Conservation (phyloP, 2,329 filamentous ascomycete genomes). For the Stagonosporopsis tanaceti region DNA sequence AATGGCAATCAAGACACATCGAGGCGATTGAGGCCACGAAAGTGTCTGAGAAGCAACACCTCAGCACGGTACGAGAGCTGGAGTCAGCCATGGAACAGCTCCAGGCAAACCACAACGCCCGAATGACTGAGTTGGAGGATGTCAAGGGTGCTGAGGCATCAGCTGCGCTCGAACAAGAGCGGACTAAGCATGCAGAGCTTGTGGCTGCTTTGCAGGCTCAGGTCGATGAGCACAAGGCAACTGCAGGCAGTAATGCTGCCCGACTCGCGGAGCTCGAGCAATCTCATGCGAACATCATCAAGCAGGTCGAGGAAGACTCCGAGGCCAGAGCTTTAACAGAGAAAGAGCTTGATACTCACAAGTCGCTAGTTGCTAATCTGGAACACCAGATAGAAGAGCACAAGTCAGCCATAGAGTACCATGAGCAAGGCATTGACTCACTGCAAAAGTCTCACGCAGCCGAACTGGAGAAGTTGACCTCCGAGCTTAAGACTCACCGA, state of each 20-base stretch:
- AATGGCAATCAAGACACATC: slow-evolving; percentile 81
- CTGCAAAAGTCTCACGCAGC: slow-evolving; percentile 63
- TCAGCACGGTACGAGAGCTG: slow-evolving; percentile 75
- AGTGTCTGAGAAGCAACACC: slow-evolving; percentile 75
- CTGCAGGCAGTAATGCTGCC: slow-evolving; percentile 72
- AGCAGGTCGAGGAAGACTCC: slow-evolving; percentile 72
- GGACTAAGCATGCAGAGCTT: slow-evolving; percentile 58
- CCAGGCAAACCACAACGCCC: slow-evolving; percentile 44
- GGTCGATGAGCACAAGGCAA: slow-evolving; percentile 80
- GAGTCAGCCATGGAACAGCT: slow-evolving; percentile 64
- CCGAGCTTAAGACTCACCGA: slow-evolving; percentile 44
- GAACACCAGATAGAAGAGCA: slow-evolving; percentile 65
- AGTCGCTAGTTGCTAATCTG: slow-evolving; percentile 61
- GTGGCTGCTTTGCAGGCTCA: slow-evolving; percentile 71
- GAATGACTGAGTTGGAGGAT: slow-evolving; percentile 42
- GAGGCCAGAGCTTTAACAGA: slow-evolving; percentile 65
- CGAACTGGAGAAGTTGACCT: slow-evolving; percentile 60
- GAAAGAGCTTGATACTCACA: slow-evolving; percentile 61
- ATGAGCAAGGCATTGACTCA: slow-evolving; percentile 62
- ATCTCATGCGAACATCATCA: slow-evolving; percentile 70
- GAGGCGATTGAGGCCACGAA: slow-evolving; percentile 74
- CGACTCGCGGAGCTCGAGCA: slow-evolving; percentile 79
- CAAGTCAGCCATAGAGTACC: slow-evolving; percentile 62
- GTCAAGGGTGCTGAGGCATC: slow-evolving; percentile 38
- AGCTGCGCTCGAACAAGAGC: slow-evolving; percentile 51